A percentile compares a stretch with the other conserved stretches of the same genome.
phyloP scores from a whole-genome alignment of 2,329 filamentous ascomycete species.

The Fusarium guadeloupense region DNA sequence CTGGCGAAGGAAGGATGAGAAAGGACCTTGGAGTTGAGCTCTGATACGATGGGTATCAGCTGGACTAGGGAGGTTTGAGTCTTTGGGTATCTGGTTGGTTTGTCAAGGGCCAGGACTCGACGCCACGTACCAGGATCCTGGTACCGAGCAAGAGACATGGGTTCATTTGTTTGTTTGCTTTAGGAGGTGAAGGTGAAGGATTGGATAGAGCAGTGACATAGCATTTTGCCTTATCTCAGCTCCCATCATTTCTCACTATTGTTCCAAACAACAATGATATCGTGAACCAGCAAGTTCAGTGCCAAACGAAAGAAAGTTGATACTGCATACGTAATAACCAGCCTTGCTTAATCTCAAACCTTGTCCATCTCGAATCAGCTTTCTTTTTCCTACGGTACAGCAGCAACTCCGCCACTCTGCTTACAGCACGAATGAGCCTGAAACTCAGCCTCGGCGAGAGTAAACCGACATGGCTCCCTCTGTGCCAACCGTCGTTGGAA shows the following conservation, averaged over 20 bases:
- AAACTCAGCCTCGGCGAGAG: background rate
- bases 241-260: background rate
- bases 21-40: slow-evolving; percentile 1
- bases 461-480: background rate
- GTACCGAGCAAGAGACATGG: background rate
- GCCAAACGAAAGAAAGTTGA: background rate
- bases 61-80: background rate
- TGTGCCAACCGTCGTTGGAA: slow-evolving; percentile 1
- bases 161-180: background rate
- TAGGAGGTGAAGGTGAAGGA: background rate
- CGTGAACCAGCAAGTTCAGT: background rate
- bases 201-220: slow-evolving; percentile 3
- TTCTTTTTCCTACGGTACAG: background rate
- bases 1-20: background rate
- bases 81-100: slow-evolving; percentile 7
- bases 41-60: slow-evolving; percentile 4
- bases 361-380: background rate
- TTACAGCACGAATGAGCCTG: background rate
- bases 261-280: background rate
- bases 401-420: slow-evolving; percentile 8
- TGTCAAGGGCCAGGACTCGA: background rate
- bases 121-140: slow-evolving; percentile 11
- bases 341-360: slow-evolving; percentile 8
- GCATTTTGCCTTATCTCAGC: background rate
- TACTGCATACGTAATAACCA: background rate